phyloP scores from a whole-genome alignment of 805 yeast species.

The Candida caryicola region DNA sequence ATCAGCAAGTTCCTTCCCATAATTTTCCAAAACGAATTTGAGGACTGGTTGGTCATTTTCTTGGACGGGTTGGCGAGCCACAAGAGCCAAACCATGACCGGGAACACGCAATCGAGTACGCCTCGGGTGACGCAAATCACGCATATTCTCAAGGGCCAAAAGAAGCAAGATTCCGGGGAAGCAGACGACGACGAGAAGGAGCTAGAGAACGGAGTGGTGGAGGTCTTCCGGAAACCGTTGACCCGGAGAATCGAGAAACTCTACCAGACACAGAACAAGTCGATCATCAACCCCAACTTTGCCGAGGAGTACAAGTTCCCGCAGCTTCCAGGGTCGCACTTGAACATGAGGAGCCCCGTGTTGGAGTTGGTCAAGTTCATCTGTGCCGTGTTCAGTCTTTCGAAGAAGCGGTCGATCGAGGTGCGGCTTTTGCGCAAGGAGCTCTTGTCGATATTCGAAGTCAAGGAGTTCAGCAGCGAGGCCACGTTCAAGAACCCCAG shows the following conservation, averaged over 20 bases:
- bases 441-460: conserved; percentile 67
- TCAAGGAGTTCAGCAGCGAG: conserved; percentile 79
- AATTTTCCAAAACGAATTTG: conserved; percentile 77
- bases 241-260: conserved; percentile 64
- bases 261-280: conserved; percentile 67
- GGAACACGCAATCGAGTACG: conserved; percentile 40
- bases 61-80: conserved; percentile 63
- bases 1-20: conserved; percentile 69
- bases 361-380: conserved; percentile 75
- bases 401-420: conserved; percentile 63
- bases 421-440: conserved; percentile 73
- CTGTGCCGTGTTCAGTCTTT: conserved; percentile 68
- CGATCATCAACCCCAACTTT: conserved; percentile 62
- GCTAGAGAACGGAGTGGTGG: conserved; percentile 47
- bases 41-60: conserved; percentile 79
- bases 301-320: conserved; percentile 72
- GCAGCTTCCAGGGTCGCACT: conserved; percentile 67
- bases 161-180: conserved; percentile 31
- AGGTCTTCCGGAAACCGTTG: conserved; percentile 60
- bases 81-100: conserved; percentile 43
- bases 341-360: conserved; percentile 62
- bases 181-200: conserved; percentile 28
- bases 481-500: conserved; percentile 76
- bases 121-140: conserved; percentile 71
- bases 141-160: conserved; percentile 46